Evolutionary conservation across 495 filamentous ascomycete genomes (phyloP).

Genomic region (Podospora tetraspora): DNA sequence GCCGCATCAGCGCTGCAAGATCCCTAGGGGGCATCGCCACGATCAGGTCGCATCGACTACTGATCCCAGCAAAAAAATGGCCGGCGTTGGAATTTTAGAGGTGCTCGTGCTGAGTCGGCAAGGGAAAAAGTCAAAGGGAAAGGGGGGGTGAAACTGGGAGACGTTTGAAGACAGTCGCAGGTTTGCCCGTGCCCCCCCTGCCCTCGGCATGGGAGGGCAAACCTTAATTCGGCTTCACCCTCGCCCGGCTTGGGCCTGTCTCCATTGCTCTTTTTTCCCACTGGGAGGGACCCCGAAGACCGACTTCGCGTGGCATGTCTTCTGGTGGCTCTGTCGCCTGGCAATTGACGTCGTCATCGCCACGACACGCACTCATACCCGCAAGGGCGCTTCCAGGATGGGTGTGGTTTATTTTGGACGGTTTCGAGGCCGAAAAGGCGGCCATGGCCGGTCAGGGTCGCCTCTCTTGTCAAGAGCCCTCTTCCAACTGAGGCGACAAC

Average conservation of each 20-base stretch:
- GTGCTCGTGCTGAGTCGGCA: conserved; percentile 1
- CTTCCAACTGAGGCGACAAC: background rate
- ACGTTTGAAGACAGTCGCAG: conserved; percentile 30
- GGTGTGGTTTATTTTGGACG: no score
- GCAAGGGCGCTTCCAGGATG: background rate
- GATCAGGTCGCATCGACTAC: background rate
- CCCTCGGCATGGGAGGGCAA: conserved; percentile 15
- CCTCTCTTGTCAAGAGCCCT: background rate
- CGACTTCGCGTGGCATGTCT: background rate
- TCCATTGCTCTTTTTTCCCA: background rate
- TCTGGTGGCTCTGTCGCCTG: background rate
- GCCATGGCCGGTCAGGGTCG: background rate
- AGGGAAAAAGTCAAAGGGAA: background rate
- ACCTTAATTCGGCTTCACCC: conserved; percentile 33
- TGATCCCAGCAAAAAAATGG: background rate
- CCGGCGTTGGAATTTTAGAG: background rate
- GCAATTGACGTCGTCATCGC: background rate
- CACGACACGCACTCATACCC: background rate
- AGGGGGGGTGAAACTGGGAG: conserved; percentile 24
- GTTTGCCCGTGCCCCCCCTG: conserved; percentile 19
- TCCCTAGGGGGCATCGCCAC: background rate
- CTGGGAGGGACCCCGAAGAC: background rate
- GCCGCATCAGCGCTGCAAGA: background rate
- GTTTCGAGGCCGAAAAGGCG: background rate
- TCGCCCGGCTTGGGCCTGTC: conserved; percentile 12